phyloP scores from a whole-genome alignment of 2,329 filamentous ascomycete genomes.

The Neopestalotiopsis sp. region DNA sequence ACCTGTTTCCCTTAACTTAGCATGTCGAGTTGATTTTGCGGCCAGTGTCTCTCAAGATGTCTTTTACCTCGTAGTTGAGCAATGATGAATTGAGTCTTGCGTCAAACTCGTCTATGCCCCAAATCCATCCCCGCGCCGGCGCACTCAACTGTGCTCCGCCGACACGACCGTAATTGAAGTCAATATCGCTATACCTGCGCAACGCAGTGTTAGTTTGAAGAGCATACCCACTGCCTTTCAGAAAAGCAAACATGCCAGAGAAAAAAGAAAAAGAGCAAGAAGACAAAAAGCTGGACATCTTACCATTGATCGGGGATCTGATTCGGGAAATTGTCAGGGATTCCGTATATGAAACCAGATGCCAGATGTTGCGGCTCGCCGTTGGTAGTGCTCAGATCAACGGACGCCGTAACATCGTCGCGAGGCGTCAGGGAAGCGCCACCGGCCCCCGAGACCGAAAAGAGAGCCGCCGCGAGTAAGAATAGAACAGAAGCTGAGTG shows the following conservation, averaged over 20 bases:
- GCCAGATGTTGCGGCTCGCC: constrained; percentile 27
- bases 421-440: not conserved
- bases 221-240: too few relatives aligned
- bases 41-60: not conserved
- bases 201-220: not conserved
- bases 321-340: constrained; percentile 23
- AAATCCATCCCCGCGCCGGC: constrained; percentile 26
- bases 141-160: constrained; percentile 26
- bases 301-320: constrained; percentile 28
- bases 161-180: constrained; percentile 27
- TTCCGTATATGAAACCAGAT: constrained; percentile 29
- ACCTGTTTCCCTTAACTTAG: not conserved
- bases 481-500: not conserved
- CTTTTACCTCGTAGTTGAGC: constrained; percentile 14
- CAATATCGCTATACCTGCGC: constrained; percentile 25
- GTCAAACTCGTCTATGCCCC: constrained; percentile 21
- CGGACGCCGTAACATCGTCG: constrained; percentile 23
- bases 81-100: constrained; percentile 14
- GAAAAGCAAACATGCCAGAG: too few relatives aligned
- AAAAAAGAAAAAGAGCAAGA: too few relatives aligned
- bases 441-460: not conserved
- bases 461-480: not conserved
- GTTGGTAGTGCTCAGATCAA: constrained; percentile 23
- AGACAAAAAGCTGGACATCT: too few relatives aligned
- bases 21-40: too few relatives aligned